Percentiles rank a stretch among this genome's conserved stretches.
phyloP scores from a whole-genome alignment of 768 basidiomycete species.

The Lyophyllum shimeji region DNA sequence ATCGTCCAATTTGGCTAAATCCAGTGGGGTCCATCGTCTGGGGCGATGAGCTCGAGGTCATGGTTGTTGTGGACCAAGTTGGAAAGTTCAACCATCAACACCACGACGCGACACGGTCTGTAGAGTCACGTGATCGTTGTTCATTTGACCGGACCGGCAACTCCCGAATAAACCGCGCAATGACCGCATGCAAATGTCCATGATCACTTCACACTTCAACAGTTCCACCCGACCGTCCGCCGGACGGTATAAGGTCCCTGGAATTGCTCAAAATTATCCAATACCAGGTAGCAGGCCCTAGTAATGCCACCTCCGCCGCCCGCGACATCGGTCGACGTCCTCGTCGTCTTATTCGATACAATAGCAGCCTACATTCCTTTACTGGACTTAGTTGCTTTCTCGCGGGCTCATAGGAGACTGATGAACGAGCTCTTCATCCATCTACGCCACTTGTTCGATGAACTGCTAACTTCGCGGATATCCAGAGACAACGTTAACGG shows the following conservation, averaged over 20 bases:
- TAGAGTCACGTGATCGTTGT: constrained; percentile 1
- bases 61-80: not conserved
- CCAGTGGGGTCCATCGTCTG: constrained; percentile 15
- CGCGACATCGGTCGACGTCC: constrained; percentile 4
- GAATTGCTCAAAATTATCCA: too few species aligned
- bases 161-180: not conserved
- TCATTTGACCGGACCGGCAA: not conserved
- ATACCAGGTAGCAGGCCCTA: too few species aligned
- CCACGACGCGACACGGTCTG: not conserved
- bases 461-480: constrained; percentile 9
- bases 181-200: not conserved
- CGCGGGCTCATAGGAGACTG: constrained; percentile 4
- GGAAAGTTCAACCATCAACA: not conserved
- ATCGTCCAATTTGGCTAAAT: constrained; percentile 52
- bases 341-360: constrained; percentile 8
- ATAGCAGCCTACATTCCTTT: constrained; percentile 9
- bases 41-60: not conserved
- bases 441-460: constrained; percentile 10
- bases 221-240: too few species aligned
- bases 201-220: too few species aligned
- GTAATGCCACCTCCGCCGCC: not conserved
- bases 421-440: constrained; percentile 6
- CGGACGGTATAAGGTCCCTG: too few species aligned
- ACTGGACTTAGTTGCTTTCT: constrained; percentile 7
- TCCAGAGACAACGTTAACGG: not conserved